A percentile compares a stretch with the other conserved stretches of the same genome.
Conservation (phyloP, 805 yeast genomes). For the Cyberlindnera bimundalis region DNA sequence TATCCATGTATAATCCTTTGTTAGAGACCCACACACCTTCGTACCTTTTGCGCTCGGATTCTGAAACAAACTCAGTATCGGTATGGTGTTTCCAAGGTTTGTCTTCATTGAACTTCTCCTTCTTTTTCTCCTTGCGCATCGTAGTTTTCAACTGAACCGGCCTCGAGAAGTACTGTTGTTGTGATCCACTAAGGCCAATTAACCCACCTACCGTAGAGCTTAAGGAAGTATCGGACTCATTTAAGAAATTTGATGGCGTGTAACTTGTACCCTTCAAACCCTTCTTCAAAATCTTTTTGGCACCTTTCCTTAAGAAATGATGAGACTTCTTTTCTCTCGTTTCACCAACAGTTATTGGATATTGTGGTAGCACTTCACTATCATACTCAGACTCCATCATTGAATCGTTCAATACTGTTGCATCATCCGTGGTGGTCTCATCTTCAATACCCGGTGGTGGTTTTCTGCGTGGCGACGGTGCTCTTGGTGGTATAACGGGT, state of each 20-base stretch:
- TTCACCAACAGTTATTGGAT: slow-evolving; percentile 17
- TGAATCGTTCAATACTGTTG: slow-evolving; percentile 3
- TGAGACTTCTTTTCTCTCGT: slow-evolving; percentile 5
- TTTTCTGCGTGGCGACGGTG: slow-evolving; percentile 25
- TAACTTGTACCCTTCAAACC: slow-evolving; percentile 20
- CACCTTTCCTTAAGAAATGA: slow-evolving; percentile 22
- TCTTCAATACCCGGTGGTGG: slow-evolving; percentile 20
- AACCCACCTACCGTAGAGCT: not conserved
- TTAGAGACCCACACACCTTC: slow-evolving; percentile 95
- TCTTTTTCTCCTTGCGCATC: slow-evolving; percentile 26
- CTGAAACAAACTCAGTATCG: slow-evolving; percentile 49
- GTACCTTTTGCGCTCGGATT: slow-evolving; percentile 77
- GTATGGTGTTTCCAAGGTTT: slow-evolving; percentile 93
- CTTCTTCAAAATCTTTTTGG: slow-evolving; percentile 25
- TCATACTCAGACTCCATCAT: slow-evolving; percentile 1
- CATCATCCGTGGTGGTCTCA: not conserved
- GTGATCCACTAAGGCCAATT: not conserved
- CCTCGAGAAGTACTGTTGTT: not conserved
- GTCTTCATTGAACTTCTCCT: slow-evolving; percentile 65
- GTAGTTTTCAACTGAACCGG: slow-evolving; percentile 28
- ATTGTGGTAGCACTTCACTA: slow-evolving; percentile 23
- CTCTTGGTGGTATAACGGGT: slow-evolving; percentile 4
- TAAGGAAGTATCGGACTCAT: slow-evolving; percentile 6
- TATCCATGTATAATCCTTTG: slow-evolving; percentile 56
- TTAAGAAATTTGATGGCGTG: slow-evolving; percentile 6